These are phyloP conservation scores for Trichomonas gallinae DNA, from an alignment of 208 protist genomes.

Conservation along the genomic window DNA sequence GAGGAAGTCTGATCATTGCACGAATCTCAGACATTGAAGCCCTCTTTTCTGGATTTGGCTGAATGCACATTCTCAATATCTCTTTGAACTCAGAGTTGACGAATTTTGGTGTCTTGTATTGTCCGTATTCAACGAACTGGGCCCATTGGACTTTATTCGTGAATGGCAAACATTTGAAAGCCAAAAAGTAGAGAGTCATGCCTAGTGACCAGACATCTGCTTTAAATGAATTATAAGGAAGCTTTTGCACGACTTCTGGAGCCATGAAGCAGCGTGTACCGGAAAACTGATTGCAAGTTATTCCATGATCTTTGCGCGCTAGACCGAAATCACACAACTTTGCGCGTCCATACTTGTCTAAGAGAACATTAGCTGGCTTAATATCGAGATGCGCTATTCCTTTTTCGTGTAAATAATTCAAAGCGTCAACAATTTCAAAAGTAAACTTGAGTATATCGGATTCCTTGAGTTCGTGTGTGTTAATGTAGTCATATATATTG, in stretches of 20 bases:
- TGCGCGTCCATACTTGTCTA: constrained; percentile 57
- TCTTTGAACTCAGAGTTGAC: too few relatives aligned
- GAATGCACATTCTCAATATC: too few relatives aligned
- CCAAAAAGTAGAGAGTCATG: background rate
- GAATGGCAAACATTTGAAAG: too few relatives aligned
- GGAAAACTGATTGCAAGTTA: background rate
- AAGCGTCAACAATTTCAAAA: constrained; percentile 67
- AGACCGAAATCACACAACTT: constrained; percentile 99
- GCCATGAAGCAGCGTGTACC: background rate
- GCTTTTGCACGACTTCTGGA: background rate
- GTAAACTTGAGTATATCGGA: constrained; percentile 51
- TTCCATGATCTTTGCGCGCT: constrained; percentile 67
- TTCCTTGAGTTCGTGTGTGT: too few relatives aligned
- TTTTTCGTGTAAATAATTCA: constrained; percentile 83
- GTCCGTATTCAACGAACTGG: too few relatives aligned
- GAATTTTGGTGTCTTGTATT: too few relatives aligned
- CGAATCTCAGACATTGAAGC: too few relatives aligned
- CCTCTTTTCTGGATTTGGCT: too few relatives aligned
- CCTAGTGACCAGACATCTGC: background rate
- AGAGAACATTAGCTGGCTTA: constrained; percentile 60
- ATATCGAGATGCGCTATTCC: constrained; percentile 64
- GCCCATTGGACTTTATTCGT: too few relatives aligned
- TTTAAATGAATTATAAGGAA: background rate
- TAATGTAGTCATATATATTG: too few relatives aligned
- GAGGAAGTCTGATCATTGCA: too few relatives aligned